Evolutionary conservation across 768 basidiomycete species (phyloP).

Genomic region (Naganishia vaughanmartiniae): DNA sequence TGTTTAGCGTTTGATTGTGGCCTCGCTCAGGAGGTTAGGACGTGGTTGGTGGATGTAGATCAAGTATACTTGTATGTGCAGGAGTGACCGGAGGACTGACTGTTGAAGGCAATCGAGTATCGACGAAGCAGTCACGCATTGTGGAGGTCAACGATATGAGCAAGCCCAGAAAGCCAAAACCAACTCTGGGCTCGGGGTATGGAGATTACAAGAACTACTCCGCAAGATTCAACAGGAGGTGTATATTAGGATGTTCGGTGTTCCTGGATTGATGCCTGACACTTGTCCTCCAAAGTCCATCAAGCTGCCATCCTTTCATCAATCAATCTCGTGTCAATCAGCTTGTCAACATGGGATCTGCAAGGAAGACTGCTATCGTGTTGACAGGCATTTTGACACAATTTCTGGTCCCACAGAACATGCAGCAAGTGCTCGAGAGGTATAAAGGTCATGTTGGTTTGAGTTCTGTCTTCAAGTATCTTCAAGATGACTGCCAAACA

Average conservation of each 20-base stretch:
- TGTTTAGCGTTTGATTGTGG: not conserved
- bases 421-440: not conserved
- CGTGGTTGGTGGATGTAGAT: not conserved
- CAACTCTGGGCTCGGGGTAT: not conserved
- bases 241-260: not conserved
- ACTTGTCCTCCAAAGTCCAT: not conserved
- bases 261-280: constrained; percentile 1
- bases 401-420: not conserved
- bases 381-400: constrained; percentile 20
- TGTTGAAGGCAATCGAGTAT: constrained; percentile 16
- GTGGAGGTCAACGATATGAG: constrained; percentile 3
- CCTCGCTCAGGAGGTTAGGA: not conserved
- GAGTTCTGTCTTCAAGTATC: constrained; percentile 4
- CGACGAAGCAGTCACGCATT: constrained; percentile 1
- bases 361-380: not conserved
- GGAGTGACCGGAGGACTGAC: not conserved
- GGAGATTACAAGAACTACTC: too few relatives aligned
- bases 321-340: not conserved
- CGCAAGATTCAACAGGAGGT: not conserved
- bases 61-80: not conserved
- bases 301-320: not conserved
- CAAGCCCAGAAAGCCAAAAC: not conserved
- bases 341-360: not conserved
- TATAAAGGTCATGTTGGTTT: constrained; percentile 5
- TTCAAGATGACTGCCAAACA: constrained; percentile 10